Evolutionary conservation across 306 rosid genomes (phyloP).

Genomic region (Luffa acutangula): DNA sequence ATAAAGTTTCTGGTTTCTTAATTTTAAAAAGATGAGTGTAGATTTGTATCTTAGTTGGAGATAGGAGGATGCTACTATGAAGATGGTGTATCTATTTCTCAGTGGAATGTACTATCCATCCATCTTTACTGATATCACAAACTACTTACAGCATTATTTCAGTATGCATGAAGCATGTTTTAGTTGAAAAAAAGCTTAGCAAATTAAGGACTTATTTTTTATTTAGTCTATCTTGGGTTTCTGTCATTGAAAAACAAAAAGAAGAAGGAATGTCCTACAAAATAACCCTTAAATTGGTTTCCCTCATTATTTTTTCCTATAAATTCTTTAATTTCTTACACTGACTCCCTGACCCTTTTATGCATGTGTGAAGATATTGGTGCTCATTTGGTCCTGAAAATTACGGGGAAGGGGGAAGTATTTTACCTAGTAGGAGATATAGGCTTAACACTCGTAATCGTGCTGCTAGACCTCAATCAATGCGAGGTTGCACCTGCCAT

Average conservation of each 20-base stretch:
- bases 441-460: constrained; percentile 92
- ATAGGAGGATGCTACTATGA: neutral
- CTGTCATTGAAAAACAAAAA: neutral
- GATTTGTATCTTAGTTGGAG: neutral
- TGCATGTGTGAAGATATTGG: constrained; percentile 64
- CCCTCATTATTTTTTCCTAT: neutral
- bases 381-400: constrained; percentile 97
- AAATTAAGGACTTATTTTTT: neutral
- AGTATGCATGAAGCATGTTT: neutral
- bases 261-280: neutral
- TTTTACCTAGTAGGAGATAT: constrained; percentile 84
- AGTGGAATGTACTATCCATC: neutral
- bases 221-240: neutral
- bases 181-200: neutral
- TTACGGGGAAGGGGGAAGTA: constrained; percentile 87
- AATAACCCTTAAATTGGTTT: neutral
- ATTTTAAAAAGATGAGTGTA: neutral
- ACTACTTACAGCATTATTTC: neutral
- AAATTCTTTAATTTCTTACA: neutral
- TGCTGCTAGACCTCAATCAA: constrained; percentile 98
- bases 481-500: constrained; percentile 93
- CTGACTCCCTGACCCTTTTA: neutral
- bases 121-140: neutral
- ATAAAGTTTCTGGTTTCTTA: neutral
- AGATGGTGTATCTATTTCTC: neutral